Base-by-base conservation (phyloP, 139 green algal species). In the Chlorella sp. region DNA sequence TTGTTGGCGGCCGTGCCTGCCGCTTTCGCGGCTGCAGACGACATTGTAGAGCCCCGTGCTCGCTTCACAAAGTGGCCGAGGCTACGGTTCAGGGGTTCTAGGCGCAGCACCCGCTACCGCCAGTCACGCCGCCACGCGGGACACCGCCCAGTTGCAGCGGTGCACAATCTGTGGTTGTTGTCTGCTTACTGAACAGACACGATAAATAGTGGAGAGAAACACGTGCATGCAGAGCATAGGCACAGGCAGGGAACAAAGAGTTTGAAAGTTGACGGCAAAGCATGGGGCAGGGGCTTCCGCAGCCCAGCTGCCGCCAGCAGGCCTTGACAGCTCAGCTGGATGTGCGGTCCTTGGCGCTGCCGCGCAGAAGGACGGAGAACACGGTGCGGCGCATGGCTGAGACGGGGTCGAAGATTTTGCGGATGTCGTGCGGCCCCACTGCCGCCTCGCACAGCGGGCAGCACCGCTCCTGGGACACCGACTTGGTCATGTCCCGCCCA, bases 381-480 rank as follows among this genome's bases (percentile, higher is more conserved):
- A 71, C 85, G 32, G 85, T 89, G 69, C 85, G 64, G n/a, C 85
- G 85, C 37, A 88, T 61, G 30, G 76, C 42, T 0, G 82, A 39
- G 22, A 91, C 39, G 32, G 88, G 88, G 82, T 91, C 88, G 19
- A 66, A 80, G 26, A 91, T 81, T 21, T 64, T 68, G 16, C 48
- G 48, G 19, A 91, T 34, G 53, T 79, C 82, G 82, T 85, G 60
- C 37, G 90, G 80, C 81, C 81, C 86, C 53, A 95, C 84, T 40
- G 89, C 86, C 37, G 92, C 92, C 88, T 88, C 92, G 91, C 94
- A 96, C 93, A 96, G 94, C 39, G 94, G 94, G 84, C 94, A 97
- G 48, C 61, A 53, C 3, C 85, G 73, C 86, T 96, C 92, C 18
- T 91, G 90, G 0, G 81, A 64, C 36, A 95, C 89, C 37, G 95